Conservation (phyloP, 2,329 filamentous ascomycete species). For the Dactylonectria macrodidyma region DNA sequence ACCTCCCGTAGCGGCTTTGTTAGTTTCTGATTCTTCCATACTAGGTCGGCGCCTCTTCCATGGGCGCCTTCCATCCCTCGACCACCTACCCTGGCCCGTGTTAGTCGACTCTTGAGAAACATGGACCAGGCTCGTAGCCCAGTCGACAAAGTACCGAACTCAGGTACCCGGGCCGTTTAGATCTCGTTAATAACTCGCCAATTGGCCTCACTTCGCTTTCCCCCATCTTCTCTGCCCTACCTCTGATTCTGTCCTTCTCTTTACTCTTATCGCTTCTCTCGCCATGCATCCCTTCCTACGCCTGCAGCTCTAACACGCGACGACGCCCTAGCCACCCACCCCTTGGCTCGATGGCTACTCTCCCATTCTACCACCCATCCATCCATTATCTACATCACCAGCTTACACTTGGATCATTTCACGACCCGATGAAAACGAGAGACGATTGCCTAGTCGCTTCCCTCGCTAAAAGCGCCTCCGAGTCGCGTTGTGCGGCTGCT, state of each 20-base stretch:
- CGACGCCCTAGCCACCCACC: background rate
- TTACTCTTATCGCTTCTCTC: background rate
- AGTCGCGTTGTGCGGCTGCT: slow-evolving; percentile 9
- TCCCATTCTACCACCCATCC: slow-evolving; percentile 18
- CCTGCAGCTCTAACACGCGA: background rate
- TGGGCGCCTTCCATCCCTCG: slow-evolving; percentile 18
- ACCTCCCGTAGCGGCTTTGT: background rate
- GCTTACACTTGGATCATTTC: slow-evolving; percentile 1
- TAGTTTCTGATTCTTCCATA: slow-evolving; percentile 1
- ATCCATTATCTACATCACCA: slow-evolving; percentile 25
- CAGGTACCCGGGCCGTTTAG: background rate
- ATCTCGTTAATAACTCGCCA: slow-evolving; percentile 29
- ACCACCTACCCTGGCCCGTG: slow-evolving; percentile 21
- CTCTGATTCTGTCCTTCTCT: background rate
- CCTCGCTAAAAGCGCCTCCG: slow-evolving; percentile 17
- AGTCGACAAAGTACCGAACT: slow-evolving; percentile 13
- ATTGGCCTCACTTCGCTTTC: slow-evolving; percentile 8
- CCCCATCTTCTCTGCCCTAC: background rate
- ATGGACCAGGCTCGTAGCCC: slow-evolving; percentile 23
- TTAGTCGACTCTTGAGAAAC: slow-evolving; percentile 15
- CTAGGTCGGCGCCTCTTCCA: background rate
- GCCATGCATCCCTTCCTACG: slow-evolving; percentile 3
- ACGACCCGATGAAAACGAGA: slow-evolving; percentile 38
- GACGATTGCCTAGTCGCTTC: background rate
- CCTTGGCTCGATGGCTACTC: slow-evolving; percentile 29